Base-by-base conservation (phyloP, 116 monocot species). In the Cymodocea nodosa region DNA sequence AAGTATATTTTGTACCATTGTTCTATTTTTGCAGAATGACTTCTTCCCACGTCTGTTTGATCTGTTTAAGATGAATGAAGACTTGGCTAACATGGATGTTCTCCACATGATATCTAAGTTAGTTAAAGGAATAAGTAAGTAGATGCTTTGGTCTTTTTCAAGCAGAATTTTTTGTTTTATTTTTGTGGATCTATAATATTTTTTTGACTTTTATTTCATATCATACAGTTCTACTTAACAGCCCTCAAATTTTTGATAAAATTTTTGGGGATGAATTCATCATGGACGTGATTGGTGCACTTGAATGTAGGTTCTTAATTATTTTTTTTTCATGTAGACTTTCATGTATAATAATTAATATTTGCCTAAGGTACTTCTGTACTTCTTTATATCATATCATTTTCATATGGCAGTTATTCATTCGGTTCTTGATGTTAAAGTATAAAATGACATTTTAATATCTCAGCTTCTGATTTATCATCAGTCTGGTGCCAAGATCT, bases 21-120 rank as follows among this genome's bases (percentile, higher is more conserved):
- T 19, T 60, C 69, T 16, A 23, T 60, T 23, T 34, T 44, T 85
- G 66, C 87, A 95, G 95, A 75, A 75, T 66, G 80, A 84, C 0
- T 97, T 97, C 76, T 88, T 97, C 60, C 82, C 83, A 2, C 90
- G 87, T 73, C 75, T 97, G 52, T 30, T 97, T 63, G 80, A 88
- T 39, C 61, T 88, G 22, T 97, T 97, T 79, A 75, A 71, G 67
- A 85, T 76, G 74, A 76, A 76, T 68, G 87, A 90, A 76, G 85
- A 83, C 44, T 63, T 88, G 64, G 80, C 78, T 35, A 84, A 97
- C 57, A 75, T 83, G 71, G 85, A 97, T 67, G 73, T 72, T 36
- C 87, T 97, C 35, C 83, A 84, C 61, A 76, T 90, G 82, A 85
- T 88, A 68, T 88, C 73, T 64, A 87, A 78, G 76, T 72, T 97